Base-by-base conservation (phyloP, 148 eudicot genomes). In the Euryodendron excelsum region DNA sequence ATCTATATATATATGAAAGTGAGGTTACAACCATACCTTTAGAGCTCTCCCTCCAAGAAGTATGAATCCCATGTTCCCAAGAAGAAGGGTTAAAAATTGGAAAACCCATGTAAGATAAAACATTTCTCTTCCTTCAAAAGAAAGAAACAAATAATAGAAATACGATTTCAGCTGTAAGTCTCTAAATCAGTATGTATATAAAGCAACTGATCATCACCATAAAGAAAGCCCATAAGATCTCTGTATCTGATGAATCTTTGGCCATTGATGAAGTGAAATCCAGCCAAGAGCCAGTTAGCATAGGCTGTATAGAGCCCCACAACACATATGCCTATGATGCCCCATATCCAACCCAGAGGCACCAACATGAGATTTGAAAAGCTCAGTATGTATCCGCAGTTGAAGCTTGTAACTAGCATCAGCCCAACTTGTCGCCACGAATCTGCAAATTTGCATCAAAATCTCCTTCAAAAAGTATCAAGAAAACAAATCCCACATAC, bases 1-100 rank as follows among this genome's bases (percentile, higher is more conserved):
- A n/a, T n/a, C n/a, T n/a, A n/a, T n/a, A n/a, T n/a, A n/a, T n/a
- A n/a, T n/a, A n/a, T n/a, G n/a, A n/a, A n/a, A n/a, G n/a, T n/a
- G n/a, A n/a, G n/a, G n/a, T n/a, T n/a, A n/a, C n/a, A n/a, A n/a
- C n/a, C n/a, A n/a, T n/a, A n/a, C 94, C 94, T 90, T 87, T 7
- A 90, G 77, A 60, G 88, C 89, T 84, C 66, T 88, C 62, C 90
- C 94, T 75, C 94, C 92, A 53, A 89, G 91, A 74, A 90, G 90
- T 74, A 90, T 88, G 80, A 87, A 88, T 48, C 90, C 93, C 91
- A 90, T 90, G 66, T 90, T 90, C 25, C 77, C 78, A 48, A 88
- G 83, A 36, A 88, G 45, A 18, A 89, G 81, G 77, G 82, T 85
- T 15, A 75, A 74, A 37, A 82, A 85, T 41, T 90, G 94, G 63